A percentile compares a stretch with the other conserved stretches of the same genome.
These are phyloP conservation scores for Penicillium sp. DNA, from an alignment of 2,329 filamentous ascomycete species.

Conservation along the genomic window DNA sequence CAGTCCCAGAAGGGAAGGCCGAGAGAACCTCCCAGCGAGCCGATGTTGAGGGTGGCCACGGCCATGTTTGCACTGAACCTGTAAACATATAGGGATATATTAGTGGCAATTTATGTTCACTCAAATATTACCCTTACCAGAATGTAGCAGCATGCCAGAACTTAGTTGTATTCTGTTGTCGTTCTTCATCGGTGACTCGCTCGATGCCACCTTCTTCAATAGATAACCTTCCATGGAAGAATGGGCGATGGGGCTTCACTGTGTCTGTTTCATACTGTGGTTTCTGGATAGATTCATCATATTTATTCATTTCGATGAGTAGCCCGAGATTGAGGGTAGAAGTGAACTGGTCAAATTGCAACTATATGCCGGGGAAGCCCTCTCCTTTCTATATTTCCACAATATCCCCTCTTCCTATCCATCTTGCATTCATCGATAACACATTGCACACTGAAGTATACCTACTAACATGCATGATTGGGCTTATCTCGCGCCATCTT, in stretches of 20 bases:
- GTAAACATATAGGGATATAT: neutral
- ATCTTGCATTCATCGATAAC: neutral
- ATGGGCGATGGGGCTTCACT: conserved; percentile 1
- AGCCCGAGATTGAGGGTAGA: neutral
- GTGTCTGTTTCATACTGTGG: neutral
- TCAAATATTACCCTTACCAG: neutral
- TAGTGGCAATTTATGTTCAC: no score
- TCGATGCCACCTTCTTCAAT: conserved; percentile 25
- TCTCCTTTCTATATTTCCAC: conserved; percentile 2
- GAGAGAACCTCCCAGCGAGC: conserved; percentile 30
- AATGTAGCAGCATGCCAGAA: conserved; percentile 25
- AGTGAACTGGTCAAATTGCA: neutral
- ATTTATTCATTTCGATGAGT: neutral
- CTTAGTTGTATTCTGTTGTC: conserved; percentile 20
- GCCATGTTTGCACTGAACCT: conserved; percentile 40
- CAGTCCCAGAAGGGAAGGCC: conserved; percentile 38
- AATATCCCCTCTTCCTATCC: neutral
- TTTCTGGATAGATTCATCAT: neutral
- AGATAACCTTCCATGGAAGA: conserved; percentile 14
- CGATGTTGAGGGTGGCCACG: conserved; percentile 34
- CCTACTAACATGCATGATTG: conserved; percentile 13
- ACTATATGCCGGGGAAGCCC: neutral
- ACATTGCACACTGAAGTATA: neutral
- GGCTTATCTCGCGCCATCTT: conserved; percentile 19
- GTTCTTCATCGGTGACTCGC: conserved; percentile 20